Percentiles rank a stretch among this genome's conserved stretches.
Evolutionary conservation across 371 early-diverging fungal genomes (phyloP).

Genomic region (Lichtheimia hyalospora): DNA sequence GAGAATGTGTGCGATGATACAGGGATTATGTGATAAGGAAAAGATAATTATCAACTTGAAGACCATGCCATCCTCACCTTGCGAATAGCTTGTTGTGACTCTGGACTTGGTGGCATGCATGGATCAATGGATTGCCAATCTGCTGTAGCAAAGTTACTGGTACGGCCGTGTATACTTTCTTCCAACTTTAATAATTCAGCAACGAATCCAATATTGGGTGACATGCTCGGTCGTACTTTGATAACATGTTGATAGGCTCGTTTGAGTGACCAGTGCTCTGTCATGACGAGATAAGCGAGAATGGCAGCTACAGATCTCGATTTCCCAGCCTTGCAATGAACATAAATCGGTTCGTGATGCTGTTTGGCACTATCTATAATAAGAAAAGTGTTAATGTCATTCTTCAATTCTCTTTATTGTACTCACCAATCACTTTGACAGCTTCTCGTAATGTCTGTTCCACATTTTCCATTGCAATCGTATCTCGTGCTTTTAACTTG

Average conservation of each 20-base stretch:
- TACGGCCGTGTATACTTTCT: conserved; percentile 55
- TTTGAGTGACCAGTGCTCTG: conserved; percentile 68
- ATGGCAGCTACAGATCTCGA: conserved; percentile 81
- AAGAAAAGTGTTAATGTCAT: background rate
- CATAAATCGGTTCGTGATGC: conserved; percentile 65
- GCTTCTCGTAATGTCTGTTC: conserved; percentile 51
- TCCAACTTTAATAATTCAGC: conserved; percentile 74
- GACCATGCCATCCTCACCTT: conserved; percentile 36
- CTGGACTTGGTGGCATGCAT: conserved; percentile 37
- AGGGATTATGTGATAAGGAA: background rate
- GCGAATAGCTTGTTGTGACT: conserved; percentile 29
- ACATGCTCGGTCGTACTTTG: conserved; percentile 64
- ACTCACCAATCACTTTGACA: conserved; percentile 58
- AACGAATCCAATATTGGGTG: conserved; percentile 89
- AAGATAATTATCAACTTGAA: conserved; percentile 1
- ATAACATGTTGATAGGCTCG: conserved; percentile 74
- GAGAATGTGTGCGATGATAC: background rate
- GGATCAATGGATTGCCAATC: conserved; percentile 33
- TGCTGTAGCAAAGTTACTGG: conserved; percentile 40
- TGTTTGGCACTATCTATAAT: conserved; percentile 37
- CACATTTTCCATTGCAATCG: conserved; percentile 60
- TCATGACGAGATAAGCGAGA: conserved; percentile 70
- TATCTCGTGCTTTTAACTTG: conserved; percentile 62
- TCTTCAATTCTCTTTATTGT: background rate
- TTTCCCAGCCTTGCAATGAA: conserved; percentile 87